Evolutionary conservation across 2,329 filamentous ascomycete genomes (phyloP).

Genomic region (Aspergillus clavatus): DNA sequence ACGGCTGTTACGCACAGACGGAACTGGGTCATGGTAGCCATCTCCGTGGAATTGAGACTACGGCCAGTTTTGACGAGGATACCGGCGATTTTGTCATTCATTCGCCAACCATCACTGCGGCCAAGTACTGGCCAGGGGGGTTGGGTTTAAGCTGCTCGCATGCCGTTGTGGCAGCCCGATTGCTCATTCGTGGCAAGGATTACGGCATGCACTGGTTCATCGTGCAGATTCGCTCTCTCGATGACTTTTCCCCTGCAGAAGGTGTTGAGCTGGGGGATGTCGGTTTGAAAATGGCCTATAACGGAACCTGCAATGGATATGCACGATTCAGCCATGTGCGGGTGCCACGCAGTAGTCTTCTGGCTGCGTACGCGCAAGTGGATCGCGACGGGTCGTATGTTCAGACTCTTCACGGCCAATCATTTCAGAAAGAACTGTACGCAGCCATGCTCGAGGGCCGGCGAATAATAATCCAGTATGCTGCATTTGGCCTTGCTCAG

Average conservation of each 20-base stretch:
- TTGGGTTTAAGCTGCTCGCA: constrained; percentile 5
- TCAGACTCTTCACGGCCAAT: no score
- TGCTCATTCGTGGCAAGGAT: background rate
- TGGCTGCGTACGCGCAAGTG: constrained; percentile 3
- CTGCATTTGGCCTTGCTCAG: constrained; percentile 4
- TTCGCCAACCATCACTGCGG: background rate
- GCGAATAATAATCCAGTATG: constrained; percentile 5
- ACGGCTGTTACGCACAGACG: constrained; percentile 50
- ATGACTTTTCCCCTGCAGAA: background rate
- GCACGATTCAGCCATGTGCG: constrained; percentile 1
- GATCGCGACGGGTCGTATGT: constrained; percentile 1
- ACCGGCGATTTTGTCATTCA: background rate
- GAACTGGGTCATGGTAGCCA: constrained; percentile 52
- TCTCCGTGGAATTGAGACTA: constrained; percentile 45
- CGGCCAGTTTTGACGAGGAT: background rate
- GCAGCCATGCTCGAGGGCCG: constrained; percentile 8
- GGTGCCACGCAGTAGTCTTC: background rate
- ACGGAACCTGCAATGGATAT: constrained; percentile 6
- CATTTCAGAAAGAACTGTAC: constrained; percentile 4
- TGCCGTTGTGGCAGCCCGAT: background rate
- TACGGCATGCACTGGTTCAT: constrained; percentile 5
- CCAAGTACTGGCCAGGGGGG: constrained; percentile 4
- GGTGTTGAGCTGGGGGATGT: constrained; percentile 4
- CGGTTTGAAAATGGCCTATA: constrained; percentile 6
- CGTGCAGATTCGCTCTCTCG: constrained; percentile 5